Conservation (phyloP, 805 yeast species). For the Teunomyces funiuensis region DNA sequence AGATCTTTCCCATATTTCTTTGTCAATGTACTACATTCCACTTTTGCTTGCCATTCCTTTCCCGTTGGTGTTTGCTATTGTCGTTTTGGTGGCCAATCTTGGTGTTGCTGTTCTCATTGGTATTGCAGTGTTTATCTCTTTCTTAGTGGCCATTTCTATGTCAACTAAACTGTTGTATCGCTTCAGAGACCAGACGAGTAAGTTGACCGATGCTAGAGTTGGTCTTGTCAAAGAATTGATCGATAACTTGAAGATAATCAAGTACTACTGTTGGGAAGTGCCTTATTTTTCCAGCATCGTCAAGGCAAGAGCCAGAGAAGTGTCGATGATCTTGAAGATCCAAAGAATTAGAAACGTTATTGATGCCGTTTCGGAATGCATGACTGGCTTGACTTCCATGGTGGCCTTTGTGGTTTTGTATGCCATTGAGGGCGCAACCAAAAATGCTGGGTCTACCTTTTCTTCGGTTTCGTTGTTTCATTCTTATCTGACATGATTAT, state of each 20-base stretch:
- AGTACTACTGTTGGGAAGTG: constrained; percentile 20
- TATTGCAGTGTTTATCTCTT: constrained; percentile 12
- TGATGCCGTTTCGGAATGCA: constrained; percentile 11
- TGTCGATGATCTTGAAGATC: constrained; percentile 11
- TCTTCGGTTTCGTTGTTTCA: constrained; percentile 18
- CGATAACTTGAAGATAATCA: constrained; percentile 19
- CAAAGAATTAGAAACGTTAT: constrained; percentile 14
- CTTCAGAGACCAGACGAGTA: constrained; percentile 9
- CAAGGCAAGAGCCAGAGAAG: constrained; percentile 13
- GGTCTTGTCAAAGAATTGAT: constrained; percentile 14
- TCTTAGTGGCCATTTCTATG: constrained; percentile 7
- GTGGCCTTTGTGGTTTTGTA: constrained; percentile 16
- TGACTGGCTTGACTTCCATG: constrained; percentile 16
- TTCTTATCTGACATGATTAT: constrained; percentile 12
- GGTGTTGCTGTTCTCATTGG: constrained; percentile 18
- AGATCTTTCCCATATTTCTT: constrained; percentile 16
- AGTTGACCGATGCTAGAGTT: constrained; percentile 17
- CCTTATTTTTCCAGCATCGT: constrained; percentile 14
- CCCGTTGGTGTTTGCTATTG: constrained; percentile 15
- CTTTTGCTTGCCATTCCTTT: constrained; percentile 12
- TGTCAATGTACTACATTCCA: constrained; percentile 12
- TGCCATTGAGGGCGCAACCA: constrained; percentile 9
- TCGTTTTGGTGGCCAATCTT: constrained; percentile 15
- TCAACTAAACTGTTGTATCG: constrained; percentile 8
- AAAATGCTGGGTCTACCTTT: constrained; percentile 12